Conservation (phyloP, 495 filamentous ascomycete species). For the Aspergillus mulundensis region DNA sequence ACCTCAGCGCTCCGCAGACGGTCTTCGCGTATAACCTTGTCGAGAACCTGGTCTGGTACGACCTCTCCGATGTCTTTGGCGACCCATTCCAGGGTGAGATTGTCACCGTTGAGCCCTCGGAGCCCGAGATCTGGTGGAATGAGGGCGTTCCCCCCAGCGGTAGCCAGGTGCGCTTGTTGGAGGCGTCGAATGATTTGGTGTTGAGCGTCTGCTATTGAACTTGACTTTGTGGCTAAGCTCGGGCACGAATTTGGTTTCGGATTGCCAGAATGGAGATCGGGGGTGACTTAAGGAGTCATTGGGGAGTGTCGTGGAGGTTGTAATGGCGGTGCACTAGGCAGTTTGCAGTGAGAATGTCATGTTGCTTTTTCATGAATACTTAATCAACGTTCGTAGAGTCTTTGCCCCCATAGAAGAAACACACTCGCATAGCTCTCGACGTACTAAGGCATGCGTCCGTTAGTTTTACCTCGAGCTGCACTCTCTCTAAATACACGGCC, state of each 20-base stretch:
- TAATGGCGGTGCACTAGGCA: background rate
- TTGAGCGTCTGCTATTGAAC: conserved; percentile 28
- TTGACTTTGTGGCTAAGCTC: too few relatives aligned
- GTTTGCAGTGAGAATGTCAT: background rate
- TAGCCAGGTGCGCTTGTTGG: conserved; percentile 43
- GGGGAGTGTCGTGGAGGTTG: background rate
- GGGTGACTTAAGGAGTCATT: background rate
- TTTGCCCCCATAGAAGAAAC: too few relatives aligned
- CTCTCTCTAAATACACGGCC: too few relatives aligned
- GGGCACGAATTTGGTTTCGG: too few relatives aligned
- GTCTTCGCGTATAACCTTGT: conserved; percentile 54
- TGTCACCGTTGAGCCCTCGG: conserved; percentile 34
- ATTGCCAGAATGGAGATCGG: too few relatives aligned
- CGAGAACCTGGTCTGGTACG: conserved; percentile 49
- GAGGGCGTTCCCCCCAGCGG: conserved; percentile 47
- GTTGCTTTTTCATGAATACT: background rate
- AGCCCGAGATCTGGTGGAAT: conserved; percentile 44
- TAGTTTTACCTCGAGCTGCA: too few relatives aligned
- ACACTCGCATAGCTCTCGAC: too few relatives aligned
- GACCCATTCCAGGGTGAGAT: conserved; percentile 48
- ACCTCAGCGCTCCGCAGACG: conserved; percentile 44
- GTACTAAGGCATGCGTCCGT: too few relatives aligned
- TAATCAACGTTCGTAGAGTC: background rate
- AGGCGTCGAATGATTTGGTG: conserved; percentile 28
- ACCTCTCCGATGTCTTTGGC: conserved; percentile 54